Base-by-base conservation (phyloP, 371 early-diverging fungal species). In the Syncephalastrum racemosum region DNA sequence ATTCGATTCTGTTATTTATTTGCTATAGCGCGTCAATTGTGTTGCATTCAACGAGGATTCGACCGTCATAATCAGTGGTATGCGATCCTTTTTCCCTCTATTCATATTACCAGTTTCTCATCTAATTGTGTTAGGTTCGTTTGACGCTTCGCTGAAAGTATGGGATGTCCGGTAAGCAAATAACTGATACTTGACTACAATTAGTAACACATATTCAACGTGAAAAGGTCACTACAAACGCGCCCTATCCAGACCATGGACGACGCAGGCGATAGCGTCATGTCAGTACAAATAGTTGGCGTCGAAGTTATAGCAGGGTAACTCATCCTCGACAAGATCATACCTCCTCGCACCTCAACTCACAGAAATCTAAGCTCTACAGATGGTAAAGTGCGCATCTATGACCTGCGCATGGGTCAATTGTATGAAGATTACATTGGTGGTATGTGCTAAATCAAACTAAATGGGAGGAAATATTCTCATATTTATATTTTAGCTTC, bases 231-330 rank as follows among this genome's bases (percentile, higher is more conserved):
- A 31, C 12, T 25, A 50, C 51, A 19, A 25, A 50, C 27, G 51
- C 22, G 27, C 14, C 94, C 94, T 3, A 88, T 97, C 40, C 96
- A 96, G 60, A 71, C 90, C 1, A 63, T 96, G n/a, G 84, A 87
- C 22, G 96, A 94, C 13, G 85, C 90, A 49, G 91, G 91, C 63
- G 98, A 97, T 59, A 88, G 90, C 48, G 84, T 97, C 4, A 86
- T 90, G 58, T 86, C 91, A 1, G 73, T 97, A 12, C 79, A 81
- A 39, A 66, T 95, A 19, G 59, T 70, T 36, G 90, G 79, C 10
- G 71, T 75, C 14, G 88, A 93, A 68, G 85, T 97, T 27, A 63
- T 94, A 55, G 79, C 89, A 44, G 92, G 90, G 83, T 86, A 80
- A 49, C 60, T 16, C 16, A n/a, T 18, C 18, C 23, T 39, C n/a